These are phyloP conservation scores for Byssothecium circinans DNA, from an alignment of 2,329 filamentous ascomycete species.

Conservation along the genomic window DNA sequence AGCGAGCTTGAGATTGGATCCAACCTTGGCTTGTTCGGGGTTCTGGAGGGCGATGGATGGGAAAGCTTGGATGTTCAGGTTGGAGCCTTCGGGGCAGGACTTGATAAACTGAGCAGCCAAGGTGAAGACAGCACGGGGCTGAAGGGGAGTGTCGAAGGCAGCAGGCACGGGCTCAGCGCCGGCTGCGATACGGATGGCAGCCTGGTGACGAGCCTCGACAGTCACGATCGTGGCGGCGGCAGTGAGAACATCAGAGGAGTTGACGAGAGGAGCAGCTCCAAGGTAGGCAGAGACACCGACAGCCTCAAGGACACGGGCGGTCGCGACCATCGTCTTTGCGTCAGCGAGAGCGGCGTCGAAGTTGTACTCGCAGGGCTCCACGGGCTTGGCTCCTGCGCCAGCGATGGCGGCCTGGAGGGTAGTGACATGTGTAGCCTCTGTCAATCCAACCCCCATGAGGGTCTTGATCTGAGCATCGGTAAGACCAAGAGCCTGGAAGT, in stretches of 20 bases:
- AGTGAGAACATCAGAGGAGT: conserved; percentile 61
- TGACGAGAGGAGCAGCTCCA: conserved; percentile 68
- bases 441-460: conserved; percentile 63
- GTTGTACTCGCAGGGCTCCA: conserved; percentile 71
- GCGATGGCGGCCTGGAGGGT: conserved; percentile 63
- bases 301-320: conserved; percentile 70
- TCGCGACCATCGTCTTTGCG: conserved; percentile 67
- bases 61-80: conserved; percentile 66
- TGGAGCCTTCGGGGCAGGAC: conserved; percentile 66
- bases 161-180: conserved; percentile 64
- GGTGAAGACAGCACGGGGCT: conserved; percentile 70
- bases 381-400: conserved; percentile 64
- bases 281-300: conserved; percentile 73
- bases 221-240: conserved; percentile 72
- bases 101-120: conserved; percentile 73
- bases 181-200: conserved; percentile 66
- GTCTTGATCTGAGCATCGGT: conserved; percentile 58
- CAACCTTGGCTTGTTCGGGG: conserved; percentile 48
- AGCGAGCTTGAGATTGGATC: conserved; percentile 44
- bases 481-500: conserved; percentile 67
- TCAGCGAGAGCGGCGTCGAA: conserved; percentile 63
- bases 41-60: conserved; percentile 58
- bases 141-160: conserved; percentile 70
- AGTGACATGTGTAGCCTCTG: conserved; percentile 65
- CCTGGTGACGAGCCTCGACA: conserved; percentile 73